Percentiles rank a stretch among this genome's conserved stretches.
phyloP scores from a whole-genome alignment of 2,329 filamentous ascomycete genomes.

The Coleophoma cylindrospora region DNA sequence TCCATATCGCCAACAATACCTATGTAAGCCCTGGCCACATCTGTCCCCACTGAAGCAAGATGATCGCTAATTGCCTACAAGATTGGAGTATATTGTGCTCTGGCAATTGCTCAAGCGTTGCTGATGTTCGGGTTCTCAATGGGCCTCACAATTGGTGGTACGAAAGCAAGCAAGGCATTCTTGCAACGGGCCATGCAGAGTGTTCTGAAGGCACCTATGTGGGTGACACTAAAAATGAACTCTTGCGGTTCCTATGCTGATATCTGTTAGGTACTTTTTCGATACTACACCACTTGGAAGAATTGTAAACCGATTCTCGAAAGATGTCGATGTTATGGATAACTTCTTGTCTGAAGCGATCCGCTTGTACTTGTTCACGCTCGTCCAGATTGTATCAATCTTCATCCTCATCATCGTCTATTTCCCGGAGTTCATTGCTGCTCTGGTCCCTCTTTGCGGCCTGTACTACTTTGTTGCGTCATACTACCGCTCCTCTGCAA shows the following conservation, averaged over 20 bases:
- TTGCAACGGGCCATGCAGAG: slow-evolving; percentile 70
- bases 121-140: slow-evolving; percentile 77
- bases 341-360: slow-evolving; percentile 82
- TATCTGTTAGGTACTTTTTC: slow-evolving; percentile 66
- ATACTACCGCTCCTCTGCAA: slow-evolving; percentile 74
- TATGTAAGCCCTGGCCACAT: background rate
- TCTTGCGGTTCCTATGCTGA: slow-evolving; percentile 6
- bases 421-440: slow-evolving; percentile 64
- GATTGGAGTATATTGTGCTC: slow-evolving; percentile 61
- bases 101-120: slow-evolving; percentile 64
- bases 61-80: slow-evolving; percentile 27
- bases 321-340: slow-evolving; percentile 93
- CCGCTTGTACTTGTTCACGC: slow-evolving; percentile 82
- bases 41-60: background rate
- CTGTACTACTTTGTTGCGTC: slow-evolving; percentile 56
- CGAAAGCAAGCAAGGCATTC: slow-evolving; percentile 72
- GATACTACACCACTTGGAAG: slow-evolving; percentile 66
- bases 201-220: slow-evolving; percentile 66
- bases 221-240: slow-evolving; percentile 21
- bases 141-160: slow-evolving; percentile 69
- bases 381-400: slow-evolving; percentile 73
- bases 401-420: slow-evolving; percentile 86
- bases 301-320: slow-evolving; percentile 84
- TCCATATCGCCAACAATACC: slow-evolving; percentile 54
- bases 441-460: slow-evolving; percentile 53